Percentiles rank a stretch among this genome's conserved stretches.
Conservation (phyloP, 345 rosid species). For the Pistacia atlantica region DNA sequence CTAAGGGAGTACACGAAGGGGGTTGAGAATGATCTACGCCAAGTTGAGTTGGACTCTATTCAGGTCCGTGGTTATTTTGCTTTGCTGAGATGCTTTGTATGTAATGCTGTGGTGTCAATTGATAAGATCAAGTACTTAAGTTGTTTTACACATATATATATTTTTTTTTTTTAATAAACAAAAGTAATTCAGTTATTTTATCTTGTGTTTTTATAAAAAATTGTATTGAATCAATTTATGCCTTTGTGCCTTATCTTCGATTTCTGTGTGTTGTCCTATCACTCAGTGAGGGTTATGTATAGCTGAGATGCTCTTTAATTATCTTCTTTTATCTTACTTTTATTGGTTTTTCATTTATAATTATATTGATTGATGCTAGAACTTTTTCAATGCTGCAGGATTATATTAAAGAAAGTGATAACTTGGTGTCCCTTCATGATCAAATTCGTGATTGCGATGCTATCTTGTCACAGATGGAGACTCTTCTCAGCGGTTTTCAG, state of each 20-base stretch:
- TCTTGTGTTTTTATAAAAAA: too few relatives aligned
- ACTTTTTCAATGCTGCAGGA: slow-evolving; percentile 53
- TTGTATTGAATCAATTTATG: too few relatives aligned
- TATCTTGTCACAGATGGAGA: slow-evolving; percentile 97
- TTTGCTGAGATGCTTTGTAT: too few relatives aligned
- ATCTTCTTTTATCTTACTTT: background rate
- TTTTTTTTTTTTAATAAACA: too few relatives aligned
- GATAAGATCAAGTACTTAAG: background rate
- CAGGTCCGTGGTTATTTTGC: slow-evolving; percentile 50
- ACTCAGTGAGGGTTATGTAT: background rate
- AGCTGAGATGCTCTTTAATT: background rate
- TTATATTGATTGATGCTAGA: background rate
- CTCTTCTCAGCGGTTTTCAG: slow-evolving; percentile 96
- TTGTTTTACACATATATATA: too few relatives aligned
- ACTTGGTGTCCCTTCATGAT: slow-evolving; percentile 90
- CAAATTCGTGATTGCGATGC: slow-evolving; percentile 90
- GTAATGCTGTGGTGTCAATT: background rate
- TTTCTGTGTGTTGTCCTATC: background rate
- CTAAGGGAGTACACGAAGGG: slow-evolving; percentile 91
- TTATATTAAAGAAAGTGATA: slow-evolving; percentile 94
- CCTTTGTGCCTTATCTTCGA: background rate
- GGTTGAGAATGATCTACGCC: slow-evolving; percentile 89
- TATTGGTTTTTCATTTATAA: background rate
- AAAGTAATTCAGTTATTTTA: too few relatives aligned
- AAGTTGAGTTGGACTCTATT: slow-evolving; percentile 91